phyloP scores from a whole-genome alignment of 1,139 yeast genomes.

The Yamadazyma aaseri region DNA sequence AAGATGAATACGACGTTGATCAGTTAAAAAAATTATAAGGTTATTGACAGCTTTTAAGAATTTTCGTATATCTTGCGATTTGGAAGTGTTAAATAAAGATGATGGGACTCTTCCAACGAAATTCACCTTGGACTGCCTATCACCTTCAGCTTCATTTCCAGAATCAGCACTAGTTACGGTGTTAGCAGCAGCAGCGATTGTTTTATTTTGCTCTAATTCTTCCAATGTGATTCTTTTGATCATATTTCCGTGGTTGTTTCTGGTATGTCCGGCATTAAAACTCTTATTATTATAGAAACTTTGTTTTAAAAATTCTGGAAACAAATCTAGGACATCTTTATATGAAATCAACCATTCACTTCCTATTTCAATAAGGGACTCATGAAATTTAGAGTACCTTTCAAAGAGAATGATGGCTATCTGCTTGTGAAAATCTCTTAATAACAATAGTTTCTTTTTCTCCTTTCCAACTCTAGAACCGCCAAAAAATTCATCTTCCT shows the following conservation, averaged over 20 bases:
- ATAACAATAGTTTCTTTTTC: slow-evolving; percentile 30
- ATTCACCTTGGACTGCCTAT: slow-evolving; percentile 6
- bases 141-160: slow-evolving; percentile 23
- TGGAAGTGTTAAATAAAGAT: slow-evolving; percentile 14
- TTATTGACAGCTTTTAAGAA: slow-evolving; percentile 49
- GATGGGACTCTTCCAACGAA: slow-evolving; percentile 9
- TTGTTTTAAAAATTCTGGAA: slow-evolving; percentile 42
- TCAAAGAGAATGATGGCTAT: slow-evolving; percentile 37
- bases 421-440: slow-evolving; percentile 33
- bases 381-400: slow-evolving; percentile 36
- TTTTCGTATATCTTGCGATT: slow-evolving; percentile 24
- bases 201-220: slow-evolving; percentile 22
- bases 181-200: too few relatives aligned
- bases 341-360: slow-evolving; percentile 44
- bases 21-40: slow-evolving; percentile 55
- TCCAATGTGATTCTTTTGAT: slow-evolving; percentile 27
- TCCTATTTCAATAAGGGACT: slow-evolving; percentile 40
- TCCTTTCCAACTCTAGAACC: slow-evolving; percentile 17
- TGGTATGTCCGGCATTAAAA: not conserved
- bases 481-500: slow-evolving; percentile 24
- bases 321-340: slow-evolving; percentile 33
- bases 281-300: slow-evolving; percentile 24
- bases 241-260: slow-evolving; percentile 10
- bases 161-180: slow-evolving; percentile 24
- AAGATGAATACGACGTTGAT: slow-evolving; percentile 49